Evolutionary conservation across 352 stramenopile species (phyloP), one percentile per base, ranked within the genome.

Genomic region (Aphanomyces cochlioides): DNA sequence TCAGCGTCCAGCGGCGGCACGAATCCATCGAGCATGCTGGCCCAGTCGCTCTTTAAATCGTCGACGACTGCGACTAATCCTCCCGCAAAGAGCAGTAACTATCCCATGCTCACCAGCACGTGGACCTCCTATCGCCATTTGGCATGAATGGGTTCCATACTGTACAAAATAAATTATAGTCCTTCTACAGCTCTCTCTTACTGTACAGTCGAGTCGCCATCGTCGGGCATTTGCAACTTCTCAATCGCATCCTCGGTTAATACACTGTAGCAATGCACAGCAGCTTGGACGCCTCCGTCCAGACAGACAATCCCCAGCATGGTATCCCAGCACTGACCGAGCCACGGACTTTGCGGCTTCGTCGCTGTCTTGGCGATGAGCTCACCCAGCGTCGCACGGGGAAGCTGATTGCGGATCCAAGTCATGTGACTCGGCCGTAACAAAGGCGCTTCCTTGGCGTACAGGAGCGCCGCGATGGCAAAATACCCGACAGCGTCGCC

Each of bases 71-170:
- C 54, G 43, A 41, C 54, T 13, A 61, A 13, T 19, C 54, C 28
- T 37, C 15, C 7, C 13, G 10, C 17, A 54, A 50, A 21, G 61
- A 70, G 39, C 21, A 60, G 2, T 39, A 64, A 28, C 28, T 70
- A 70, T 47, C 64, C 64, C 6, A 17, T 56, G 8, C 21, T 70
- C 12, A 37, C 39, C 4, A 70, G 64, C 47, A 70, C 64, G 64
- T 70, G 64, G 64, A 70, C 64, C 5, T 70, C 64, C 15, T 60
- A 48, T 61, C 64, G 47, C 36, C 64, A 70, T 34, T 60, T 69
- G 38, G 37, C 43, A 6, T 69, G 43, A 50, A 28, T 28, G 28
- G 28, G 28, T 28, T 28, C 28, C 28, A 28, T 28, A 28, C 43
- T n/a, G 17, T 50, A 50, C 43, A 50, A n/a, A n/a, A 50, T 50